These are phyloP conservation scores for Colletotrichum orbiculare DNA, from an alignment of 2,329 filamentous ascomycete species.

Conservation along the genomic window DNA sequence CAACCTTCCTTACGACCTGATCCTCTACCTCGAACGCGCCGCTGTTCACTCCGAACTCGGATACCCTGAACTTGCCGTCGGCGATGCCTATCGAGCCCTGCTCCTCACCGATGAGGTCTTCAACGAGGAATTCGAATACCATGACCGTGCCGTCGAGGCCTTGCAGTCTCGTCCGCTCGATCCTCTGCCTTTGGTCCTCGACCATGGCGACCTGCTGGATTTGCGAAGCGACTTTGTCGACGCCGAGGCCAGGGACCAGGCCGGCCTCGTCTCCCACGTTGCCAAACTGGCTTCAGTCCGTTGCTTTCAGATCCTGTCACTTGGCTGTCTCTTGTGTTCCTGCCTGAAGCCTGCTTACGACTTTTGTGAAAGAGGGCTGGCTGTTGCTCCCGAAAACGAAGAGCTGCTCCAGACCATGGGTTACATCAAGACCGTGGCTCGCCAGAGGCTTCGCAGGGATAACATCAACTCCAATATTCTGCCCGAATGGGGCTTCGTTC, in stretches of 20 bases:
- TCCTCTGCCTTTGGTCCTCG: conserved; percentile 57
- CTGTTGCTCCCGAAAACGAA: conserved; percentile 63
- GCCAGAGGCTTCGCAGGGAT: conserved; percentile 58
- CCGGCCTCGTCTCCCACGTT: conserved; percentile 52
- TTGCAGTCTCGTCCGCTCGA: conserved; percentile 53
- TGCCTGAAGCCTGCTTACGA: conserved; percentile 75
- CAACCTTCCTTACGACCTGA: conserved; percentile 67
- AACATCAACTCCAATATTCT: conserved; percentile 65
- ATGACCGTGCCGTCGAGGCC: conserved; percentile 71
- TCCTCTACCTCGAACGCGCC: conserved; percentile 77
- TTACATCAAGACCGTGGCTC: conserved; percentile 64
- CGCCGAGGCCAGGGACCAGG: conserved; percentile 47
- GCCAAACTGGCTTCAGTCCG: conserved; percentile 63
- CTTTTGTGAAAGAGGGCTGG: conserved; percentile 73
- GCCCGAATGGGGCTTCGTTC: conserved; percentile 76
- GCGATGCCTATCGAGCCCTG: conserved; percentile 92
- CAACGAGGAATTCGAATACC: conserved; percentile 85
- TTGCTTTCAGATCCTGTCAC: conserved; percentile 68
- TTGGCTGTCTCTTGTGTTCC: conserved; percentile 71
- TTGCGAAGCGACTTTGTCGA: conserved; percentile 45
- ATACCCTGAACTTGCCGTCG: conserved; percentile 90
- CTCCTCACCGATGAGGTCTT: conserved; percentile 83
- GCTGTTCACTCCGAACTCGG: conserved; percentile 77
- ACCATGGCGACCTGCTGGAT: conserved; percentile 52
- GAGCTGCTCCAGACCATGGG: conserved; percentile 65